phyloP scores from a whole-genome alignment of 805 yeast species.

The Nakazawaea pomicola region DNA sequence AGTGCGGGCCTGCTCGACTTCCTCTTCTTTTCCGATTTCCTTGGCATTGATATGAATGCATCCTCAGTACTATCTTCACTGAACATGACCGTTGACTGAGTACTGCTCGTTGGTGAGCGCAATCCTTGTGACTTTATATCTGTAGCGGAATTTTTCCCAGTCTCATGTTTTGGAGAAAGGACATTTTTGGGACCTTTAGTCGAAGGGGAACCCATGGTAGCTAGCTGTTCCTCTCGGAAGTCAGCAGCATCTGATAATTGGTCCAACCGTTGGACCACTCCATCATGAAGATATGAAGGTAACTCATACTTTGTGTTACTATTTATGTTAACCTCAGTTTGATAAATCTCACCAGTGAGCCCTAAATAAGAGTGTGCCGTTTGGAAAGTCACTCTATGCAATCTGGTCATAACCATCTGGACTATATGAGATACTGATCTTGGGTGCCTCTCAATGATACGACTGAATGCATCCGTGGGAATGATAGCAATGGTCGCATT shows the following conservation, averaged over 20 bases:
- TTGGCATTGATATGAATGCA: slow-evolving; percentile 13
- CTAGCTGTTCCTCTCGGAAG: not conserved
- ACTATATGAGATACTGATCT: slow-evolving; percentile 90
- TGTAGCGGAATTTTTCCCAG: not conserved
- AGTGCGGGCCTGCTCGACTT: slow-evolving; percentile 1
- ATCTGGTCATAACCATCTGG: slow-evolving; percentile 82
- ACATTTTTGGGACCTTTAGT: not conserved
- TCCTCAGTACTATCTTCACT: slow-evolving; percentile 2
- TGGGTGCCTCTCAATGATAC: slow-evolving; percentile 72
- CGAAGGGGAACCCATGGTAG: not conserved
- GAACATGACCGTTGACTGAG: no score
- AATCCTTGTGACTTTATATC: no score
- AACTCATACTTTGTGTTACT: slow-evolving; percentile 38
- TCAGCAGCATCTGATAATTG: slow-evolving; percentile 9
- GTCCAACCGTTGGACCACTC: slow-evolving; percentile 41
- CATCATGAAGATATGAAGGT: slow-evolving; percentile 62
- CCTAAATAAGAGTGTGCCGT: slow-evolving; percentile 87
- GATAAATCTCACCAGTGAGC: slow-evolving; percentile 71
- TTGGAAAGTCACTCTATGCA: slow-evolving; percentile 87
- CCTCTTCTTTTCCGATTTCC: not conserved
- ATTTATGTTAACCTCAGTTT: slow-evolving; percentile 69
- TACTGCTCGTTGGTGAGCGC: no score
- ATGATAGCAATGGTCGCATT: slow-evolving; percentile 88
- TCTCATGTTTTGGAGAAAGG: not conserved
- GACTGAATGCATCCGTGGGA: slow-evolving; percentile 76